A percentile compares a stretch with the other conserved stretches of the same genome.
phyloP scores from a whole-genome alignment of 2,329 filamentous ascomycete species.

The Dendrostoma leiphaemia region DNA sequence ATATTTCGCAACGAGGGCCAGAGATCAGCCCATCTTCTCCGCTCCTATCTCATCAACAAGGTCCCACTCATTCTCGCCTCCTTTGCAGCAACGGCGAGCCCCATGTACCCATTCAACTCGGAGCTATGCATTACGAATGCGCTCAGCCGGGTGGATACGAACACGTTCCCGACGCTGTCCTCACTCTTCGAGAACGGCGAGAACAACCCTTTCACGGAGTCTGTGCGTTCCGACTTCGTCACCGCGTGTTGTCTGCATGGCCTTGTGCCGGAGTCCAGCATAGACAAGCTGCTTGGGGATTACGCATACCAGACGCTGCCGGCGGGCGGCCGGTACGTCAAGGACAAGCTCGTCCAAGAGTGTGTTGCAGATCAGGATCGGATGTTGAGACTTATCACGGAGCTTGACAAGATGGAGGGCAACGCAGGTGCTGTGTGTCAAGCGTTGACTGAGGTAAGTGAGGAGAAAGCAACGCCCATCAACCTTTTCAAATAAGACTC shows the following conservation, averaged over 20 bases:
- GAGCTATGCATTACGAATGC: slow-evolving; percentile 71
- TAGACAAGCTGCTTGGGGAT: slow-evolving; percentile 79
- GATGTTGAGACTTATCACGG: slow-evolving; percentile 72
- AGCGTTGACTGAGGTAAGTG: slow-evolving; percentile 67
- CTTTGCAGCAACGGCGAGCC: slow-evolving; percentile 47
- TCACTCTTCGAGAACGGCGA: slow-evolving; percentile 59
- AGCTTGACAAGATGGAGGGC: slow-evolving; percentile 86
- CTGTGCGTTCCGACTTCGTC: slow-evolving; percentile 70
- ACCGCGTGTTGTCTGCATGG: slow-evolving; percentile 87
- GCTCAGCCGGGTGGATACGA: slow-evolving; percentile 77
- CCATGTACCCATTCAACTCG: slow-evolving; percentile 69
- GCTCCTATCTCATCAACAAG: slow-evolving; percentile 80
- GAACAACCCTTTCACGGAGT: slow-evolving; percentile 56
- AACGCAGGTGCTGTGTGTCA: slow-evolving; percentile 84
- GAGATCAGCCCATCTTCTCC: slow-evolving; percentile 67
- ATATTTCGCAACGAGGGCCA: slow-evolving; percentile 64
- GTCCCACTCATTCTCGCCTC: slow-evolving; percentile 53
- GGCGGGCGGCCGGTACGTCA: slow-evolving; percentile 69
- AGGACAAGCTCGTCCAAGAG: slow-evolving; percentile 74
- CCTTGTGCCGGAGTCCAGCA: slow-evolving; percentile 74
- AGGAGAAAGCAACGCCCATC: not conserved
- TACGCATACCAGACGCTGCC: slow-evolving; percentile 78
- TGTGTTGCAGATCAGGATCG: slow-evolving; percentile 75
- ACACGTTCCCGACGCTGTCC: slow-evolving; percentile 63
- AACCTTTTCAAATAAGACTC: not conserved